Percentiles rank a stretch among this genome's conserved stretches.
phyloP scores from a whole-genome alignment of 2,329 filamentous ascomycete species.

The Venturia oleaginea region DNA sequence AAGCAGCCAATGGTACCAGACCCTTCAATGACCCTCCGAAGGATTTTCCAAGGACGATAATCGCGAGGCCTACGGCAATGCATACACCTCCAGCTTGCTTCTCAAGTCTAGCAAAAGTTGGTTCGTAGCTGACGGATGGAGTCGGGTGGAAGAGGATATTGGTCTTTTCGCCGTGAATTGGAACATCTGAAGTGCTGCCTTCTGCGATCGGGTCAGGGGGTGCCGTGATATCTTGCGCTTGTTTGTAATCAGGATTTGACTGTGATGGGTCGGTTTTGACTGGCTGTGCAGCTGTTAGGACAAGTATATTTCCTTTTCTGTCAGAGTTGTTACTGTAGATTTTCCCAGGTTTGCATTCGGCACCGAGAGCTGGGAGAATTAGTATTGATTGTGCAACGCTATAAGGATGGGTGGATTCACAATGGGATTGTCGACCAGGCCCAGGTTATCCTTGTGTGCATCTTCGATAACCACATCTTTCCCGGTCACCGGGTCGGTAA shows the following conservation, averaged over 20 bases:
- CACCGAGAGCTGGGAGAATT: conserved; percentile 54
- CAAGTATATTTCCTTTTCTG: conserved; percentile 1
- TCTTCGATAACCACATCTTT: conserved; percentile 80
- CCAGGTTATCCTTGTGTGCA: conserved; percentile 60
- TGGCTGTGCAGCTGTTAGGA: conserved; percentile 31
- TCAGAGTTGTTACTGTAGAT: conserved; percentile 41
- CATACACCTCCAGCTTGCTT: conserved; percentile 63
- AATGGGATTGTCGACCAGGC: conserved; percentile 61
- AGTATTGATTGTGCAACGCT: not conserved
- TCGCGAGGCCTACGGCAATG: conserved; percentile 59
- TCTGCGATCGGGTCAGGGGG: conserved; percentile 78
- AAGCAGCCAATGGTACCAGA: conserved; percentile 62
- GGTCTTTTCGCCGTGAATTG: conserved; percentile 92
- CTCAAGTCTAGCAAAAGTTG: conserved; percentile 73
- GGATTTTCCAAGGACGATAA: conserved; percentile 67
- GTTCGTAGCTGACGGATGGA: conserved; percentile 79
- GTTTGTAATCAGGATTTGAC: conserved; percentile 68
- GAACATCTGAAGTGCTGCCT: conserved; percentile 83
- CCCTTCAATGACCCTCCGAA: conserved; percentile 73
- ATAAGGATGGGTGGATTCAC: conserved; percentile 33
- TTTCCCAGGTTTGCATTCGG: conserved; percentile 84
- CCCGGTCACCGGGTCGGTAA: conserved; percentile 84
- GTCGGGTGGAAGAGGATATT: conserved; percentile 95
- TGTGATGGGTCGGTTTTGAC: conserved; percentile 63
- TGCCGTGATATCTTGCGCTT: conserved; percentile 80